Percentiles rank a stretch among this genome's conserved stretches.
Conservation (phyloP, 1,284 basidiomycete species). For the Mycosarcoma mackinlayi region DNA sequence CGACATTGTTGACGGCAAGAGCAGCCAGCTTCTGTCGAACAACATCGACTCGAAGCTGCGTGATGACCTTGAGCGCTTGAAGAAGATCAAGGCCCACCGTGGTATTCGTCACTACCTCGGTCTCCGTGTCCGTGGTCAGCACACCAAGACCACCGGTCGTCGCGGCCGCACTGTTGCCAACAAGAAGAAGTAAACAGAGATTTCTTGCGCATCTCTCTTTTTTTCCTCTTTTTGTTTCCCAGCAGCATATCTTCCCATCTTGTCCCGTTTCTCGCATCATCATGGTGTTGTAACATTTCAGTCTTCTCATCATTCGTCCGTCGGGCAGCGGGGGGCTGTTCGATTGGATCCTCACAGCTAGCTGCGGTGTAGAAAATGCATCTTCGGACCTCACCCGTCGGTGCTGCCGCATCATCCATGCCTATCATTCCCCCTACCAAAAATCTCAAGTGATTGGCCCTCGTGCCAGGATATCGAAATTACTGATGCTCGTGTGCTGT, state of each 20-base stretch:
- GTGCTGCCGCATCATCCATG: conserved; percentile 22
- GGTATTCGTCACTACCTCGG: conserved; percentile 98
- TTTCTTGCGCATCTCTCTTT: conserved; percentile 6
- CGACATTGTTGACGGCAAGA: conserved; percentile 97
- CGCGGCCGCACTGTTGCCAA: conserved; percentile 68
- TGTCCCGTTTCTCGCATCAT: conserved; percentile 24
- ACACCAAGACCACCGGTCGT: conserved; percentile 97
- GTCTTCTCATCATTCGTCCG: conserved; percentile 12
- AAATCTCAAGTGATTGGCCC: conserved; percentile 48
- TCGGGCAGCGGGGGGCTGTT: conserved; percentile 34
- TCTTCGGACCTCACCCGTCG: background rate
- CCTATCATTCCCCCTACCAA: conserved; percentile 37
- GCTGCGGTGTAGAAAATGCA: conserved; percentile 9
- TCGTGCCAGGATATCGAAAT: conserved; percentile 40
- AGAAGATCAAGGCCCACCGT: conserved; percentile 99
- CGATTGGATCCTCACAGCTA: conserved; percentile 20
- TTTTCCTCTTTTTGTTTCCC: conserved; percentile 22
- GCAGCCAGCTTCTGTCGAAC: conserved; percentile 96
- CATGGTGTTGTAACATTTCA: conserved; percentile 49
- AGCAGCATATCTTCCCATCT: conserved; percentile 32
- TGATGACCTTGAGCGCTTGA: conserved; percentile 97
- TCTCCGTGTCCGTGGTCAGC: conserved; percentile 88
- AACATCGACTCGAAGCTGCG: conserved; percentile 97
- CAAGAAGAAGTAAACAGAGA: conserved; percentile 66
- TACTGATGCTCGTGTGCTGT: background rate